Evolutionary conservation across 228 moss, liverwort and hornwort species (phyloP), one percentile per base, ranked within the genome.

Genomic region (Sphagnum fallax): DNA sequence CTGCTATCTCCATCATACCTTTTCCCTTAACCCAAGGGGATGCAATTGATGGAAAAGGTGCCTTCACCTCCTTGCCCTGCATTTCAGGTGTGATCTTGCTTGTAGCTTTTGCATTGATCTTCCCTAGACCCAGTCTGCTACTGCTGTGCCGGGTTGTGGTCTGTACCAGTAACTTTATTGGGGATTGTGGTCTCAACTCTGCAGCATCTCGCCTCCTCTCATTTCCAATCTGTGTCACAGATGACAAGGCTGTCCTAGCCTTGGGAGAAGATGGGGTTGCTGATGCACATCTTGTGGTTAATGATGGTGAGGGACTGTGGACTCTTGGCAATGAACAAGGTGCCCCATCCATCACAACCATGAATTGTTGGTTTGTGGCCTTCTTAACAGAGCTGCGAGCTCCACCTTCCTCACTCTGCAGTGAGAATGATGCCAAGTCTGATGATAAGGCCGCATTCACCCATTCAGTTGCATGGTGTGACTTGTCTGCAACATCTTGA

Each of bases 381-480:
- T 32, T 32, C 32, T 32, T 32, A 32, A 32, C 32, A 32, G 32
- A 32, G 48, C 73, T 76, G 72, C 81, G 83, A 51, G 80, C 52
- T 47, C 64, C 15, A 47, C 65, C 82, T 60, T 74, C 76, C 52
- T 83, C 83, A 69, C 70, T 76, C 72, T 83, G 80, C n/a, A 83
- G 59, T 61, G 87, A 78, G 53, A 87, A 87, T 15, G 62, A 16
- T 5, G 79, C 87, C 51, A 87, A 61, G 48, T 83, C 83, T 16
- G 87, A 83, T 1, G 83, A 76, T 49, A 87, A 80, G 18, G 87
- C 87, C 9, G 87, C 87, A 73, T 80, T 87, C 59, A 87, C 76
- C 87, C 87, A 87, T 63, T 68, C 78, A 12, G 80, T 74, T 6
- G 87, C 87, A 65, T 76, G 70, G 16, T 71, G 74, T 4, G 81